Evolutionary conservation across 192 early-diverging fungal species (phyloP), one percentile per base, ranked within the genome.

Genomic region (Endogone sp.): DNA sequence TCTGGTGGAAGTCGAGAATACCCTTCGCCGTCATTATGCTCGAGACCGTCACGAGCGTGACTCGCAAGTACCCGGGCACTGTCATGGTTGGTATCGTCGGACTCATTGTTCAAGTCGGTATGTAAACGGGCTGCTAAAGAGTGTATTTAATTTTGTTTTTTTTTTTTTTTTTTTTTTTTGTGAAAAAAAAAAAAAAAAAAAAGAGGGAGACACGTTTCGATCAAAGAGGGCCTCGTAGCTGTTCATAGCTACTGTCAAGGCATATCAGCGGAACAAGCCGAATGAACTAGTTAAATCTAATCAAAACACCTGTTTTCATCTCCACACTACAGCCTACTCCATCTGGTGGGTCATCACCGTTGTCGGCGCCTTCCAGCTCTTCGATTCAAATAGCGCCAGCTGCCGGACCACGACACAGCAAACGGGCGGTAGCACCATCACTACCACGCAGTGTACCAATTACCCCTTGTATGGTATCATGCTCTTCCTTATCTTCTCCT

Each of bases 1-100:
- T 71, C 28, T 69, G 66, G 59, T 87, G 85, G 85, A 70, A 75
- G 21, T 62, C 60, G 10, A 64, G 79, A 37, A 80, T 87, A 60
- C 81, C 83, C 22, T 83, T 87, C 66, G 70, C 85, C 10, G 77
- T 60, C 82, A 80, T 84, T 37, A 83, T 98, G 65, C 81, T 98
- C 3, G 83, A 94, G 72, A 93, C 92, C 3, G 89, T 95, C 29
- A 89, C 89, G 28, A 74, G 78, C 2, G 86, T 98, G 37, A 94
- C 91, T 4, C 80, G 82, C 65, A 85, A 85, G 65, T 94, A 91
- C 77, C 90, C 91, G 13, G 92, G 88, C 10, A 96, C 94, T 1
- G 82, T 99, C 9, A 73, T 87, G 20, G 77, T 92, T 69, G 91
- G 94, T n/a, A 62, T 97, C 56, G 66, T 86, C 58, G 91, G 89